Base-by-base conservation (phyloP, 1,284 basidiomycete species). In the Pterula multifida region DNA sequence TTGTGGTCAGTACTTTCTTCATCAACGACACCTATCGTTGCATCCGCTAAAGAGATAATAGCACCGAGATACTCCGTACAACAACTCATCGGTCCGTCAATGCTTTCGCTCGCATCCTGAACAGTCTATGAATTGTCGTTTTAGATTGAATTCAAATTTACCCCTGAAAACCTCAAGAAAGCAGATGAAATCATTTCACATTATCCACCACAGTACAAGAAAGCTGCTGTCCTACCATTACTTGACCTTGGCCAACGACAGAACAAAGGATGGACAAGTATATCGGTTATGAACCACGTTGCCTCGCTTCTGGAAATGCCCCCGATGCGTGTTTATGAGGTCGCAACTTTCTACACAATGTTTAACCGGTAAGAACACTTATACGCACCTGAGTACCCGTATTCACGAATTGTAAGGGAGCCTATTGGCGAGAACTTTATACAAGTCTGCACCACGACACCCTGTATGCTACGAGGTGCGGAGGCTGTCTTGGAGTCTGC, bases 331-430 rank as follows among this genome's bases (percentile, higher is more conserved):
- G 96, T 98, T 3, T 99, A 98, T 67, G 96, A 99, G 70, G 96
- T 99, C 49, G 95, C 96, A 12, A 96, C 93, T 11, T 98, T 98
- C 72, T 98, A 98, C 69, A 98, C 95, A 57, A 98, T 98, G 95
- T 98, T 92, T 75, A 96, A 95, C 73, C 79, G 90, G 86, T 86
- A 53, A 60, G 75, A 61, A 52, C 15, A 21, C 47, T 3, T 42
- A 48, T 39, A 17, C 26, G 24, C 4, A 48, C 9, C 42, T 52
- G n/a, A n/a, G n/a, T 23, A 11, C 39, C 39, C 39, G 9, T 17
- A 17, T 42, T 22, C 54, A 9, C 47, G 25, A 35, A 50, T 48
- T 24, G 19, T 48, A 12, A 91, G 91, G 48, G 93, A 96, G 68
- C 96, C 95, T 3, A 92, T 98, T 53, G 95, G 93, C 50, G 73